phyloP scores from a whole-genome alignment of 805 yeast genomes.

The Yarrowia alimentaria region DNA sequence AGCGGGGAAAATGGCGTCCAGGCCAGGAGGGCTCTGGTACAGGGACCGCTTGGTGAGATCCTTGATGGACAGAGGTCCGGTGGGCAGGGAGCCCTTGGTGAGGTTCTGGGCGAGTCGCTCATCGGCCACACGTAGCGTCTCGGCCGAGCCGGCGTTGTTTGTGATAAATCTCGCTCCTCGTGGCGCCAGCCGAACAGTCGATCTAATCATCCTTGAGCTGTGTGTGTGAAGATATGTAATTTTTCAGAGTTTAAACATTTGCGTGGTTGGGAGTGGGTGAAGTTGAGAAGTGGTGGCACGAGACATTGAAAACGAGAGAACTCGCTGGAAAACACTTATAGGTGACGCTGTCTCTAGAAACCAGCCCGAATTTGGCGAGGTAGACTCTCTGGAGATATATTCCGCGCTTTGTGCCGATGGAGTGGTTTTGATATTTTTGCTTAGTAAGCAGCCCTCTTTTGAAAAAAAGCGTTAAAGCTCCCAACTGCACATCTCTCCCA shows the following conservation, averaged over 20 bases:
- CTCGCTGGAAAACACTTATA: no score
- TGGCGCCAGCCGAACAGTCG: conserved; percentile 26
- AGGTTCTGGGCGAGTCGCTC: conserved; percentile 1
- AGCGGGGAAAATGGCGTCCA: conserved; percentile 68
- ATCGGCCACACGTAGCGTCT: conserved; percentile 22
- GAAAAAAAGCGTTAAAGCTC: no score
- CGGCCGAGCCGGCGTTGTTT: conserved; percentile 25
- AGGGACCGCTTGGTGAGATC: conserved; percentile 28
- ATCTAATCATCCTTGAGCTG: conserved; percentile 17
- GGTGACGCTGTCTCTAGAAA: no score
- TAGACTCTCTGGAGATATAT: no score
- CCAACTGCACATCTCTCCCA: no score
- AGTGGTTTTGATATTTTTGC: no score
- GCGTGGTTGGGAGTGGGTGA: not conserved
- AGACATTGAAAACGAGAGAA: no score
- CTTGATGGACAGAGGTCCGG: conserved; percentile 2
- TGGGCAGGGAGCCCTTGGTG: not conserved
- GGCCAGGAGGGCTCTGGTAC: conserved; percentile 66
- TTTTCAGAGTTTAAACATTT: conserved; percentile 15
- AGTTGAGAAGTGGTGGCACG: no score
- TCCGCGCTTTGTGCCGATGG: no score
- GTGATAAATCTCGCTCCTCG: conserved; percentile 21
- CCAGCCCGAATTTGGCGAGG: no score
- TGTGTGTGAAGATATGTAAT: conserved; percentile 10
- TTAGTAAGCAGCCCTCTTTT: no score